These are phyloP conservation scores for Mycena crocata DNA, from an alignment of 768 basidiomycete species.

Conservation along the genomic window DNA sequence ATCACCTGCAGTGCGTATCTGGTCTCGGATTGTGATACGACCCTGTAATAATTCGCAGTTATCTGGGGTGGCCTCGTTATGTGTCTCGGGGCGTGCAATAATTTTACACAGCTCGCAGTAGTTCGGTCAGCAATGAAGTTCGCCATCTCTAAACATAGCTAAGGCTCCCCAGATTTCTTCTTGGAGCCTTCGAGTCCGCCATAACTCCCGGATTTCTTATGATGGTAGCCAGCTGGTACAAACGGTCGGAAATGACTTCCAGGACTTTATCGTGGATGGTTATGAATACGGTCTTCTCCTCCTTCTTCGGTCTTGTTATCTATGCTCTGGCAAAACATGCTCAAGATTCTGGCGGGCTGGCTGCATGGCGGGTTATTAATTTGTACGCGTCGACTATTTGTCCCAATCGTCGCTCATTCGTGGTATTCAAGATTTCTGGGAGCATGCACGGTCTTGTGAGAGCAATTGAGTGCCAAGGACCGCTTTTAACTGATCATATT, in stretches of 20 bases:
- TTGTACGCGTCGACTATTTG: not conserved
- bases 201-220: conserved; percentile 20
- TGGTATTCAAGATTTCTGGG: conserved; percentile 10
- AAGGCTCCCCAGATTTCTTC: conserved; percentile 7
- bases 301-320: conserved; percentile 15
- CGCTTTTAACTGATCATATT: not conserved
- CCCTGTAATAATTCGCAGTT: not conserved
- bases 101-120: conserved; percentile 18
- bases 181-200: conserved; percentile 4
- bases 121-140: not conserved
- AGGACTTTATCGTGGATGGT: conserved; percentile 15
- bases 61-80: conserved; percentile 15
- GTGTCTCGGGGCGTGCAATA: conserved; percentile 17
- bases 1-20: conserved; percentile 17
- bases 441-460: conserved; percentile 17
- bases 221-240: conserved; percentile 19
- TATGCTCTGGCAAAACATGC: conserved; percentile 20
- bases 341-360: conserved; percentile 19
- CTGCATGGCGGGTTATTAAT: conserved; percentile 21
- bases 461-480: not conserved
- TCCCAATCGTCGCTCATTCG: not conserved
- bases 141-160: not conserved
- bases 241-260: conserved; percentile 19
- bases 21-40: too few relatives aligned
- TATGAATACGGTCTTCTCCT: conserved; percentile 18